A percentile compares a stretch with the other conserved stretches of the same genome.
Conservation (phyloP, 1,284 basidiomycete species). For the Cryptococcus hybrid region DNA sequence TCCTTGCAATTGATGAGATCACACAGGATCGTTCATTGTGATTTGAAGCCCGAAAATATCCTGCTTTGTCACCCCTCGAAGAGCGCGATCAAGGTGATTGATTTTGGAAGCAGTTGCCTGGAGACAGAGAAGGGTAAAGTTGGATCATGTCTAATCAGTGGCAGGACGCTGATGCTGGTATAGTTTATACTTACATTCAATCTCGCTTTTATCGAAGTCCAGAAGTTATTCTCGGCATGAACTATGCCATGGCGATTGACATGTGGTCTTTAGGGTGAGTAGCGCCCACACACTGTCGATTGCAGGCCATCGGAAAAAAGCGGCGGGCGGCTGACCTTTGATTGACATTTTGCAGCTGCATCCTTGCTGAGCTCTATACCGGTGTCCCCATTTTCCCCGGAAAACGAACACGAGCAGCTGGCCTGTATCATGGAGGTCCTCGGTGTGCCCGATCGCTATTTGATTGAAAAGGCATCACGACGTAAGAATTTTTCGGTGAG, state of each 20-base stretch:
- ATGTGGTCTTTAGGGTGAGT: slow-evolving; percentile 89
- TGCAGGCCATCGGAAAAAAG: too few species aligned
- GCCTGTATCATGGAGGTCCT: slow-evolving; percentile 99
- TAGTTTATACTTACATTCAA: slow-evolving; percentile 99
- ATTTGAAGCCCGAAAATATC: slow-evolving; percentile 99
- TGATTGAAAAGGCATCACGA: slow-evolving; percentile 89
- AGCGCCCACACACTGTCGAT: too few species aligned
- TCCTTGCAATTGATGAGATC: slow-evolving; percentile 91
- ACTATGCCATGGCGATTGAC: slow-evolving; percentile 92
- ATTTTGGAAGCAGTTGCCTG: slow-evolving; percentile 98
- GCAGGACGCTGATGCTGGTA: slow-evolving; percentile 1
- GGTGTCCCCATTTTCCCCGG: slow-evolving; percentile 99
- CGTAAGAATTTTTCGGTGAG: slow-evolving; percentile 96
- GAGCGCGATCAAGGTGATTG: slow-evolving; percentile 97
- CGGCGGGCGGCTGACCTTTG: neutral
- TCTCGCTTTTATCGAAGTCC: slow-evolving; percentile 98
- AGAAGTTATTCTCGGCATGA: slow-evolving; percentile 94
- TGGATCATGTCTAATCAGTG: too few species aligned
- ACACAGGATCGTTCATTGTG: slow-evolving; percentile 98
- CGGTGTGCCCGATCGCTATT: slow-evolving; percentile 90
- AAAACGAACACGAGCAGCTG: slow-evolving; percentile 98
- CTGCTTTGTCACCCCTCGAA: slow-evolving; percentile 90
- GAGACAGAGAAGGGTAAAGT: slow-evolving; percentile 91
- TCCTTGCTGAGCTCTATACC: slow-evolving; percentile 96
- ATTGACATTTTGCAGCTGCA: slow-evolving; percentile 57